phyloP scores from a whole-genome alignment of 306 rosid species.

The Senna tora region DNA sequence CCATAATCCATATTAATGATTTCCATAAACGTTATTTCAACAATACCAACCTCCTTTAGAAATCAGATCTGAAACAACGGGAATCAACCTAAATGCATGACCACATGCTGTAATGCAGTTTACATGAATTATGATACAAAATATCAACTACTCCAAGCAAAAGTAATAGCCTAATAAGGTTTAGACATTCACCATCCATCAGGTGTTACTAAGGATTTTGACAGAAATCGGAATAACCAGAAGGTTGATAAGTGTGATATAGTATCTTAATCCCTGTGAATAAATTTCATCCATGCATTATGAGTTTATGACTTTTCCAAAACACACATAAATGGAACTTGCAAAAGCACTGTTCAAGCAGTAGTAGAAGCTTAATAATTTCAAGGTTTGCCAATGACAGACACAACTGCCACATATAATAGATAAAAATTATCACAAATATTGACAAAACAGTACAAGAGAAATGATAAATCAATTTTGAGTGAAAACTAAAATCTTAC shows the following conservation, averaged over 20 bases:
- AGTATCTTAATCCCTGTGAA: conserved; percentile 30
- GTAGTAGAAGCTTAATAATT: not conserved
- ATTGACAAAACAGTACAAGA: conserved; percentile 3
- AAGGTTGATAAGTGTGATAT: conserved; percentile 12
- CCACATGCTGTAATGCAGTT: not conserved
- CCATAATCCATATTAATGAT: not conserved
- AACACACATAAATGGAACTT: not conserved
- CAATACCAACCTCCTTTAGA: not conserved
- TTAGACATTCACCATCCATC: not conserved
- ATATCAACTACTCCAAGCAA: not conserved
- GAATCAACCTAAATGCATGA: not conserved
- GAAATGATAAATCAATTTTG: conserved; percentile 1
- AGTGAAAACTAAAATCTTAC: conserved; percentile 56
- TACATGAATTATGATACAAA: not conserved
- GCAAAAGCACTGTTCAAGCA: conserved; percentile 31
- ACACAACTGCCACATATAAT: not conserved
- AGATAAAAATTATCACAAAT: conserved; percentile 19
- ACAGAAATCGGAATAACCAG: conserved; percentile 22
- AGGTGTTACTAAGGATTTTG: not conserved
- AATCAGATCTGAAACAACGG: not conserved
- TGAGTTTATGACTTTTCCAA: conserved; percentile 13
- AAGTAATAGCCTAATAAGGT: not conserved
- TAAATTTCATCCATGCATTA: conserved; percentile 3
- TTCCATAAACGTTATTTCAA: not conserved
- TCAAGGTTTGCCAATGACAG: conserved; percentile 18